Base-by-base conservation (phyloP, 176 grass and related monocot genomes). In the Thinopyrum elongatum region DNA sequence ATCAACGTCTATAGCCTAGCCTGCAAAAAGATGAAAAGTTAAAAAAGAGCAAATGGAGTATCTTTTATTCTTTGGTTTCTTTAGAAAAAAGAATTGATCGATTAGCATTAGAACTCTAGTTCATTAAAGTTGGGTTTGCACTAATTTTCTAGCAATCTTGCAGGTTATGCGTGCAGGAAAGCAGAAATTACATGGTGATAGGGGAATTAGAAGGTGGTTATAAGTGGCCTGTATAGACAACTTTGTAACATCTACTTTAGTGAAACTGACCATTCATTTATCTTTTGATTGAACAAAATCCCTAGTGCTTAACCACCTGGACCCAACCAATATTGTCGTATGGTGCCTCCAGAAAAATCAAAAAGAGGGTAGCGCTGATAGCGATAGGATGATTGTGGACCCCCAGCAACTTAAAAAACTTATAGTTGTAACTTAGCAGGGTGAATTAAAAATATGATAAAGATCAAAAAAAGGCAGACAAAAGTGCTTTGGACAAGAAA, bases 251-350 rank as follows among this genome's bases (percentile, higher is more conserved):
- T 73, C 70, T 42, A 80, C 80, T 88, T 90, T 84, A 51, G 65
- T 84, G 72, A 89, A 83, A 76, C 11, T 60, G 71, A 86, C 81
- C 73, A 49, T 80, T 73, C 82, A 88, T 70, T 79, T 76, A 91
- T 74, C 35, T 89, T 92, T 64, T 57, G 91, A 85, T 87, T 87
- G 64, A 87, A 89, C 80, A 89, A 67, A 91, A 70, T 14, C 19
- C 23, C 14, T 88, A 93, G 94, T 95, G 91, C 84, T 91, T 74
- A 80, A 85, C 84, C 88, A 89, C 61, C 83, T 89, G 81, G 89
- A 91, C 39, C 61, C 87, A 89, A 86, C 84, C 16, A 91, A 82
- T 86, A 83, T 61, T 76, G 73, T 16, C 71, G 61, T 39, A 91
- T 82, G 42, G 29, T 80, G 27, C 31, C 80, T 85, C 57, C 76